Conservation (phyloP, 108 stramenopile genomes). For the Pseudonitzschia multiseries region DNA sequence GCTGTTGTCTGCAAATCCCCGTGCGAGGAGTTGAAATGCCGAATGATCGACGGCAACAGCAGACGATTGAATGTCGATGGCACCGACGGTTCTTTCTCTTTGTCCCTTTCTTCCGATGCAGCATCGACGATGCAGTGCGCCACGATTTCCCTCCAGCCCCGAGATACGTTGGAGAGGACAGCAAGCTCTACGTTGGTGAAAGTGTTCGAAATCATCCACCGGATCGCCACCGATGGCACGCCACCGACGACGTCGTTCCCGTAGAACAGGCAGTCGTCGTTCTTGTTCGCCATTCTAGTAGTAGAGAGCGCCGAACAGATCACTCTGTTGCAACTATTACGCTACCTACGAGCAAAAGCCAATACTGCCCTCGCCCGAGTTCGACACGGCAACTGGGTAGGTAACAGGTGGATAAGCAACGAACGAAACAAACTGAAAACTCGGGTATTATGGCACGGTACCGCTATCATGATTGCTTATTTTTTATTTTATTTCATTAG, state of each 20-base stretch:
- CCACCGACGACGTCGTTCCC: not conserved
- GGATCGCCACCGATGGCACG: not conserved
- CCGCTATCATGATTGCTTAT: no score
- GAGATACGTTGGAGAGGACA: conserved; percentile 60
- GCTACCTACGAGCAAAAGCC: no score
- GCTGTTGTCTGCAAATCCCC: not conserved
- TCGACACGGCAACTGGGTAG: no score
- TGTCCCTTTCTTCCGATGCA: not conserved
- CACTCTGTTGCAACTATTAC: no score
- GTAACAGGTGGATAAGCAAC: no score
- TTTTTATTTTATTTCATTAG: no score
- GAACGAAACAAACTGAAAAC: no score
- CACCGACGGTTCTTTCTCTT: conserved; percentile 4
- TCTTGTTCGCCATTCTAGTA: not conserved
- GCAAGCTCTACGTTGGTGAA: conserved; percentile 62
- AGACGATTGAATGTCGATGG: conserved; percentile 2
- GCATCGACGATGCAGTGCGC: conserved; percentile 22
- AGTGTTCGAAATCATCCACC: conserved; percentile 55
- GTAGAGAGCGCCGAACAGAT: no score
- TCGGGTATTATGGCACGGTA: no score
- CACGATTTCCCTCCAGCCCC: conserved; percentile 47
- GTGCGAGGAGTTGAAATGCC: conserved; percentile 28
- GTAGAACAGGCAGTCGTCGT: not conserved
- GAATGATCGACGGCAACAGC: conserved; percentile 53
- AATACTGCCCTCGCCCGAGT: no score